Conservation (phyloP, 768 basidiomycete species). For the Phylloporus sp. region DNA sequence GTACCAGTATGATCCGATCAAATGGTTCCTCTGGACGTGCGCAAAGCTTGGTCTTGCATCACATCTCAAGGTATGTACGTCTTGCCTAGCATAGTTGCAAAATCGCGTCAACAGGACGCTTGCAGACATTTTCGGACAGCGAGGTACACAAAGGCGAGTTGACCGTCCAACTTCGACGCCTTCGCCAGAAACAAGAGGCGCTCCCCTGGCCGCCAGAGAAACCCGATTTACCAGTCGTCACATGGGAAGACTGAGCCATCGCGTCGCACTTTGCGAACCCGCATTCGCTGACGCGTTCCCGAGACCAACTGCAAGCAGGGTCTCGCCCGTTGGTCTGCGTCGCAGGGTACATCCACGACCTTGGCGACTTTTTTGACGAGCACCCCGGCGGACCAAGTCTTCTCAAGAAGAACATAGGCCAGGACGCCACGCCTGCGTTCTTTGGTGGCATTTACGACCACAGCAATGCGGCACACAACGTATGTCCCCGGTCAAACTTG, state of each 20-base stretch:
- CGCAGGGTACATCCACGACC: constrained; percentile 88
- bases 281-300: constrained; percentile 6
- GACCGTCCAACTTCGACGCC: constrained; percentile 84
- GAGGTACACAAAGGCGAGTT: constrained; percentile 78
- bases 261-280: no score
- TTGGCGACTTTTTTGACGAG: constrained; percentile 72
- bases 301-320: constrained; percentile 71
- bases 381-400: constrained; percentile 85
- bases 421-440: constrained; percentile 87
- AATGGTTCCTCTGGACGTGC: constrained; percentile 68
- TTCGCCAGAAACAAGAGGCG: constrained; percentile 66
- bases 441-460: constrained; percentile 86
- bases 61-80: constrained; percentile 44
- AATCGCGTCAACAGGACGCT: constrained; percentile 24
- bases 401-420: constrained; percentile 77
- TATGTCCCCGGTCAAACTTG: constrained; percentile 31
- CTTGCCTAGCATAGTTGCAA: neutral
- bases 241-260: constrained; percentile 67
- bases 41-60: constrained; percentile 41
- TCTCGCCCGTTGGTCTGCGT: constrained; percentile 80
- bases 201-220: constrained; percentile 72
- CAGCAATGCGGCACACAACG: constrained; percentile 78
- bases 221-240: constrained; percentile 75
- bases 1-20: constrained; percentile 85
- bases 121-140: constrained; percentile 42